Evolutionary conservation across 1,284 basidiomycete genomes (phyloP).

Genomic region (Pseudozyma pruni): DNA sequence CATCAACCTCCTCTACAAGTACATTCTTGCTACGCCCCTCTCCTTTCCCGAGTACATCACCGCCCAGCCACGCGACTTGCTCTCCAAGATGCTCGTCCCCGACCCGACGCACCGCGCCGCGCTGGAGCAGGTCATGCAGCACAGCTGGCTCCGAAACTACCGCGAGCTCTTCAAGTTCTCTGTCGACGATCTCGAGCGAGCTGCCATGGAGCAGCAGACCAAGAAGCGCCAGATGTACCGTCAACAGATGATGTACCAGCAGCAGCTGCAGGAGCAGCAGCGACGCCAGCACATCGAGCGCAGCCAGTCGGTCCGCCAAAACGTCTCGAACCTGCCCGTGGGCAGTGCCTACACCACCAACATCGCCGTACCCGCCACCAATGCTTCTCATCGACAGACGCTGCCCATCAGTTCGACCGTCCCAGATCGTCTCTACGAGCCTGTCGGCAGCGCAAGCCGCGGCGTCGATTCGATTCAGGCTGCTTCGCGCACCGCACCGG

Average conservation of each 20-base stretch:
- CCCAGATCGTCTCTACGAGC: conserved; percentile 45
- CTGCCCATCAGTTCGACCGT: conserved; percentile 47
- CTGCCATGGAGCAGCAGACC: conserved; percentile 66
- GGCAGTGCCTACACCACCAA: conserved; percentile 49
- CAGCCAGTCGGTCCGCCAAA: conserved; percentile 46
- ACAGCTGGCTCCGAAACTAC: conserved; percentile 66
- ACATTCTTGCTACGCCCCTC: conserved; percentile 78
- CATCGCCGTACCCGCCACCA: conserved; percentile 23
- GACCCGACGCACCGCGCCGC: conserved; percentile 61
- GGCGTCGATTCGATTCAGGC: conserved; percentile 4
- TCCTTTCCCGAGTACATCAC: conserved; percentile 67
- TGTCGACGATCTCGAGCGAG: conserved; percentile 65
- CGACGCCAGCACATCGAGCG: conserved; percentile 46
- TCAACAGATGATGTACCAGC: conserved; percentile 66
- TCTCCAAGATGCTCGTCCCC: conserved; percentile 65
- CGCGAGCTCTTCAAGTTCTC: conserved; percentile 66
- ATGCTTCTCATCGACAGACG: conserved; percentile 37
- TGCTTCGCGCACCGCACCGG: conserved; percentile 1
- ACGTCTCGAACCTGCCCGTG: conserved; percentile 38
- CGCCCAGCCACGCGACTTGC: conserved; percentile 63
- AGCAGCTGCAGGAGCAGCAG: conserved; percentile 64
- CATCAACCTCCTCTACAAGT: conserved; percentile 99
- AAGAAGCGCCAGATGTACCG: conserved; percentile 66
- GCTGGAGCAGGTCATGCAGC: conserved; percentile 65
- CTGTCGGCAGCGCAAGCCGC: conserved; percentile 25